Evolutionary conservation across 208 protist genomes (phyloP), one percentile per base, ranked within the genome.

Genomic region (Trypanosoma theileri): DNA sequence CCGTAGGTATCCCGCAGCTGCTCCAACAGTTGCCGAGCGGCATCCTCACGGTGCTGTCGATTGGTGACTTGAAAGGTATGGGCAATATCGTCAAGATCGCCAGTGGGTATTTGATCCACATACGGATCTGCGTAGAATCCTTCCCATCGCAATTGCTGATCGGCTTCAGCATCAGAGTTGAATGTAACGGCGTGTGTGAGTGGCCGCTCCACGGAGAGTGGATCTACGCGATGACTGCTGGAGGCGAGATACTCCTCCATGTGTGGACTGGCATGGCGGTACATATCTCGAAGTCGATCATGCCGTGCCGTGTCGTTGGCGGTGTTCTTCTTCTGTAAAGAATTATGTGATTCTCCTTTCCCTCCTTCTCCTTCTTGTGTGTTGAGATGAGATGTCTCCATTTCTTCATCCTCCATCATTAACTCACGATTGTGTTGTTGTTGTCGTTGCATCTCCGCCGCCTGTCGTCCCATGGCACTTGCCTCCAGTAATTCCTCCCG

Each of bases 1-100:
- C 89, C 86, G 68, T 97, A 95, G 11, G 77, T 91, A 17, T 69
- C 69, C 61, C 91, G 77, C 53, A 97, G 63, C 72, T 95, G 76
- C 65, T 93, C 88, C 53, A 97, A 59, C 79, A 97, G 66, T 75
- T 93, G 89, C 76, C 93, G 88, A 48, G 88, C 88, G 0, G 91
- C 91, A 63, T 81, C 91, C 77, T 96, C 87, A 54, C 91, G 91
- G 68, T 96, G 91, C 88, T 85, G 92, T 45, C 91, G 88, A 68
- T 97, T 97, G 0, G 88, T 94, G 42, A 90, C 68, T 57, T 85
- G 75, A 73, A 81, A 93, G 10, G 88, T 88, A 75, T 95, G 89
- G 4, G 76, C 65, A 42, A 94, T 57, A 67, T 94, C 86, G 56
- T 97, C 89, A 24, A 93, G 57, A 59, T 95, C 89, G 11, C 85